phyloP scores from a whole-genome alignment of 108 stramenopile species.

The Cyclotella atomus region DNA sequence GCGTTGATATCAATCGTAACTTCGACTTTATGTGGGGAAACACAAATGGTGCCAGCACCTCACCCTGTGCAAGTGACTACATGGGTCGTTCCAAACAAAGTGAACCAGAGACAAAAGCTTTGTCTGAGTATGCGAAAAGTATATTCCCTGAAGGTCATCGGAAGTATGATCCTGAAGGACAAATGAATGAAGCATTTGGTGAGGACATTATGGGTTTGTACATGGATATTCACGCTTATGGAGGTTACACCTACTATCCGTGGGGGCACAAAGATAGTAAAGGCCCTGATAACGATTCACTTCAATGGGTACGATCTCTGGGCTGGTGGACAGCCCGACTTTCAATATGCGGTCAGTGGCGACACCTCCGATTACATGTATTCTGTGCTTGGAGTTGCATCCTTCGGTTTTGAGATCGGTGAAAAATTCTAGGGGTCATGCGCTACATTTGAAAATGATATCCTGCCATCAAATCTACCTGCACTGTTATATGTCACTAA shows the following conservation, averaged over 20 bases:
- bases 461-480: constrained; percentile 29
- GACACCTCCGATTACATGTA: constrained; percentile 54
- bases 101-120: constrained; percentile 58
- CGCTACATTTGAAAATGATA: constrained; percentile 37
- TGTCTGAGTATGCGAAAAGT: constrained; percentile 43
- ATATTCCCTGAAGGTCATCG: constrained; percentile 54
- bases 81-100: constrained; percentile 41
- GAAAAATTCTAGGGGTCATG: constrained; percentile 51
- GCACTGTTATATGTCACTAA: constrained; percentile 50
- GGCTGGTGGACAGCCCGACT: constrained; percentile 36
- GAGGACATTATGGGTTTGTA: constrained; percentile 47
- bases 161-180: constrained; percentile 24
- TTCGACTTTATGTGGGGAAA: constrained; percentile 59
- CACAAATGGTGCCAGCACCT: constrained; percentile 26
- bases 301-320: constrained; percentile 32
- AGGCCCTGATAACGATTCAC: constrained; percentile 42
- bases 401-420: constrained; percentile 59
- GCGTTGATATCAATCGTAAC: constrained; percentile 73
- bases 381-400: constrained; percentile 47
- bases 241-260: constrained; percentile 36
- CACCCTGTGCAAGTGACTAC: constrained; percentile 39
- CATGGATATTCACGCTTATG: constrained; percentile 57
- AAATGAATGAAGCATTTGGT: constrained; percentile 31
- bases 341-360: constrained; percentile 36
- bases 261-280: constrained; percentile 47